A percentile compares a stretch with the other conserved stretches of the same genome.
These are phyloP conservation scores for Linnemannia exigua DNA, from an alignment of 192 early-diverging fungal species.

Conservation along the genomic window DNA sequence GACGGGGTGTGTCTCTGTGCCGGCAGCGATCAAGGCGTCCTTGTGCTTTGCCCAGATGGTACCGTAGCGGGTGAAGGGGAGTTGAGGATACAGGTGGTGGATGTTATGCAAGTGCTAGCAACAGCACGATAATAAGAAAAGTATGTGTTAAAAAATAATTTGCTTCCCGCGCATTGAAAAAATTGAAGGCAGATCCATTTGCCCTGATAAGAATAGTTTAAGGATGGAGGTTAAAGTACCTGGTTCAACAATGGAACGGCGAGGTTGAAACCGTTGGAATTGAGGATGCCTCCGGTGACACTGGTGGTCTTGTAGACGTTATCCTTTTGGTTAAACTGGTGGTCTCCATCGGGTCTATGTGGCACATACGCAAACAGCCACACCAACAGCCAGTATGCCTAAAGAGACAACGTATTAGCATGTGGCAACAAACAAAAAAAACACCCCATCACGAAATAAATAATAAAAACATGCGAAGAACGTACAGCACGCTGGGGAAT, in stretches of 20 bases:
- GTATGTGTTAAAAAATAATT: not conserved
- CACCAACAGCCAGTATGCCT: constrained; percentile 49
- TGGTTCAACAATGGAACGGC: constrained; percentile 51
- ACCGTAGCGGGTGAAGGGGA: constrained; percentile 47
- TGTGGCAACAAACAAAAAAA: not conserved
- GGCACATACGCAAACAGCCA: constrained; percentile 53
- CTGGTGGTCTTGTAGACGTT: constrained; percentile 54
- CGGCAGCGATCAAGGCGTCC: constrained; percentile 38
- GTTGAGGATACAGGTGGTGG: constrained; percentile 47
- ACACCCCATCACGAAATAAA: not conserved
- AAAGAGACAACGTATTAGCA: not conserved
- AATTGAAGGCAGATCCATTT: not conserved
- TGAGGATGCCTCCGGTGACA: constrained; percentile 38
- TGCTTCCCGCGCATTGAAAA: not conserved
- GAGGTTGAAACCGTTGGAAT: constrained; percentile 41
- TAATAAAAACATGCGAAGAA: not conserved
- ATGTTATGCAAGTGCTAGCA: constrained; percentile 44
- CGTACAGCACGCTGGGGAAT: constrained; percentile 45
- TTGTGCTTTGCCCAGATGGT: constrained; percentile 51
- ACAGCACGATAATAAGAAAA: not conserved
- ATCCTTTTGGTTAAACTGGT: constrained; percentile 32
- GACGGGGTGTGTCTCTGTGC: constrained; percentile 38
- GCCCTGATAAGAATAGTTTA: not conserved
- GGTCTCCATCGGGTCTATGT: constrained; percentile 39
- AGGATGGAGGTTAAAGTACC: too few relatives aligned